phyloP scores from a whole-genome alignment of 306 rosid genomes.

The Chamaecrista fasciculata region DNA sequence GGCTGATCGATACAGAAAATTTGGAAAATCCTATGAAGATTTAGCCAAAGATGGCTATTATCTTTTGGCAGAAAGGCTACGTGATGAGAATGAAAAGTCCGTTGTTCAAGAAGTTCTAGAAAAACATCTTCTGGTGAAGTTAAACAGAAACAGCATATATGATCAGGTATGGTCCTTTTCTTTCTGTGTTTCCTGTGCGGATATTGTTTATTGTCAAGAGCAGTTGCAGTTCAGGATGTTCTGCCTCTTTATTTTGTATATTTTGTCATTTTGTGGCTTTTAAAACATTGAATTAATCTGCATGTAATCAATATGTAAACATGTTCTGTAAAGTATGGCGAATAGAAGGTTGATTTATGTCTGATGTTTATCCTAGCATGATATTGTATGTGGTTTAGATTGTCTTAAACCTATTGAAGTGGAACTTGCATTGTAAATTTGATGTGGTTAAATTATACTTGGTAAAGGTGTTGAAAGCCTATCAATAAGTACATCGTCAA shows the following conservation, averaged over 20 bases:
- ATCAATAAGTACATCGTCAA: constrained; percentile 1
- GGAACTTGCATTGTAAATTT: neutral
- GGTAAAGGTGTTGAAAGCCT: neutral
- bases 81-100: constrained; percentile 63
- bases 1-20: constrained; percentile 77
- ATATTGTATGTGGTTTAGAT: no score
- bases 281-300: neutral
- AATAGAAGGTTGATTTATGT: neutral
- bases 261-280: neutral
- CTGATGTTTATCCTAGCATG: no score
- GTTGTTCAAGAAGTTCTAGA: constrained; percentile 62
- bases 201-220: neutral
- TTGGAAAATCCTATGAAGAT: constrained; percentile 62
- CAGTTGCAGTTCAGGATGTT: neutral
- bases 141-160: constrained; percentile 45
- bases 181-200: constrained; percentile 2
- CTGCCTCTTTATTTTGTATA: neutral
- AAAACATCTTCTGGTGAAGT: constrained; percentile 51
- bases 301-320: constrained; percentile 9
- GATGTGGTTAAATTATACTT: constrained; percentile 15
- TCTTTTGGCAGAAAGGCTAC: constrained; percentile 91
- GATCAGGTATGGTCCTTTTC: constrained; percentile 55
- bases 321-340: neutral
- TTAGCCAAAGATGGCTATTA: constrained; percentile 91
- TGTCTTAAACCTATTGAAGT: no score